Conservation (phyloP, 805 yeast species). For the Cyberlindnera euphorbiae region DNA sequence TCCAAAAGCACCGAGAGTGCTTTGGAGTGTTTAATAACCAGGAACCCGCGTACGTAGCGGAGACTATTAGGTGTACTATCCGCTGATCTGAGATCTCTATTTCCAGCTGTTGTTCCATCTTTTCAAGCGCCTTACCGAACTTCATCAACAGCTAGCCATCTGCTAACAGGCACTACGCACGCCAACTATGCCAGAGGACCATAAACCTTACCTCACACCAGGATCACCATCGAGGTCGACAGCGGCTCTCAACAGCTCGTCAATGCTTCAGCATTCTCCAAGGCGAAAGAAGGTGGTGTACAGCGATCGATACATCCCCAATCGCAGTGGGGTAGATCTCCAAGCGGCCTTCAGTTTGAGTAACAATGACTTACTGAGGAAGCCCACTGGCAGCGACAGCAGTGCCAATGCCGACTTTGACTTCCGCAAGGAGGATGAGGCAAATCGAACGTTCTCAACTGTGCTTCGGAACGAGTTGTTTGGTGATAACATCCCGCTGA, state of each 20-base stretch:
- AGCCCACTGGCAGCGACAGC: slow-evolving; percentile 25
- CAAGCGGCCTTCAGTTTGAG: slow-evolving; percentile 59
- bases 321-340: slow-evolving; percentile 77
- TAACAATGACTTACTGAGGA: slow-evolving; percentile 17
- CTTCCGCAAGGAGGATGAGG: slow-evolving; percentile 67
- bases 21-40: too few species aligned
- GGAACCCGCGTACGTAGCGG: too few species aligned
- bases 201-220: slow-evolving; percentile 23
- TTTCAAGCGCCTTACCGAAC: too few species aligned
- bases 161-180: not conserved
- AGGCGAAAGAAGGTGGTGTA: slow-evolving; percentile 42
- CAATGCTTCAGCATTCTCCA: slow-evolving; percentile 28
- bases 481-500: slow-evolving; percentile 72
- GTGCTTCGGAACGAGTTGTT: slow-evolving; percentile 85
- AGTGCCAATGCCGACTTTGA: slow-evolving; percentile 49
- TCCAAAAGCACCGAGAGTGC: too few species aligned
- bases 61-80: too few species aligned
- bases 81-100: too few species aligned
- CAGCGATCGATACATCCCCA: slow-evolving; percentile 86
- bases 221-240: slow-evolving; percentile 30
- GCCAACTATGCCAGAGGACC: slow-evolving; percentile 18
- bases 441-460: slow-evolving; percentile 80
- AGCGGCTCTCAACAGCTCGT: slow-evolving; percentile 16
- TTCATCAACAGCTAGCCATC: too few species aligned
- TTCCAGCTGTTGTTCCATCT: too few species aligned